Evolutionary conservation across 2,329 filamentous ascomycete species (phyloP).

Genomic region (Aureobasidium pullulans): DNA sequence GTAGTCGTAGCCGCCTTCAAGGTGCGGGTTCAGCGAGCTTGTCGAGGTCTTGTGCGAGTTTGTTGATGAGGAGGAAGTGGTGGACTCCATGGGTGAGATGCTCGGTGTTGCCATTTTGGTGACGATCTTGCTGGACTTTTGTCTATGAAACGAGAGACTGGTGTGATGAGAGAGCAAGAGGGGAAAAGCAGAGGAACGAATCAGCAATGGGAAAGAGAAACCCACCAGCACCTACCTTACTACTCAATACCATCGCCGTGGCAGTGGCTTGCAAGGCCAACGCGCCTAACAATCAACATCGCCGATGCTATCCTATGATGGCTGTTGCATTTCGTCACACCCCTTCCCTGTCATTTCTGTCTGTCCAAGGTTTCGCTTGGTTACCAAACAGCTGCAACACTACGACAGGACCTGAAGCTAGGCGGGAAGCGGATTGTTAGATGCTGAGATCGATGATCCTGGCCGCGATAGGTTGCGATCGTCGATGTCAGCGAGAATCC

Average conservation of each 20-base stretch:
- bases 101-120: background rate
- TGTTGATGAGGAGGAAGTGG: background rate
- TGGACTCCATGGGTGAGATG: conserved; percentile 1
- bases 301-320: background rate
- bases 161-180: background rate
- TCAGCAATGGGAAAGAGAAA: background rate
- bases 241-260: background rate
- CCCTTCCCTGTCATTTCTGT: background rate
- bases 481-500: background rate
- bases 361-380: conserved; percentile 2
- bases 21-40: background rate
- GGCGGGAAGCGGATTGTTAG: background rate
- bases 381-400: background rate
- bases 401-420: conserved; percentile 1
- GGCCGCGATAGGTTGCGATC: background rate
- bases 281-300: background rate
- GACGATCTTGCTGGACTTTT: background rate
- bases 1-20: background rate
- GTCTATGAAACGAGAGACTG: background rate
- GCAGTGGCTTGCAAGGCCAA: background rate
- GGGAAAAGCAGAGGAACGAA: background rate
- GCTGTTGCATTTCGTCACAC: background rate
- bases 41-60: background rate
- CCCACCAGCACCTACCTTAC: background rate
- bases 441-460: background rate